Conservation (phyloP, 1,284 basidiomycete genomes). For the Apiotrichum gracile region DNA sequence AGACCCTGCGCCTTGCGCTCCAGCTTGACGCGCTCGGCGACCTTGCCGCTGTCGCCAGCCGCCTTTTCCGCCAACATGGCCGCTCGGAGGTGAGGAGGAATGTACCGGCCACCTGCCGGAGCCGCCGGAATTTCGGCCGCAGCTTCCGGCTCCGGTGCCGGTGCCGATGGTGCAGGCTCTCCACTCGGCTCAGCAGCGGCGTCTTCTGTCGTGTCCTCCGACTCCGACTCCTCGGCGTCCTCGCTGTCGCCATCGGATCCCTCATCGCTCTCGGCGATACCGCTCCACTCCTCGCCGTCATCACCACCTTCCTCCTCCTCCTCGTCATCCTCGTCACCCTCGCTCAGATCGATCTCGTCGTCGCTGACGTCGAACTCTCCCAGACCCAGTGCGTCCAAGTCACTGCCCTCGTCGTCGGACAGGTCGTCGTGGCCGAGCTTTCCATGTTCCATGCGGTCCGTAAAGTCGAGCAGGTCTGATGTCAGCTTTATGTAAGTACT, state of each 20-base stretch:
- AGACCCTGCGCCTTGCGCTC: conserved; percentile 77
- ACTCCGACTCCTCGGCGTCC: conserved; percentile 19
- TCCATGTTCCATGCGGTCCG: conserved; percentile 23
- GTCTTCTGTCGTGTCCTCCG: conserved; percentile 15
- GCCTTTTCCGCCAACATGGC: conserved; percentile 42
- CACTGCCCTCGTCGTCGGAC: conserved; percentile 2
- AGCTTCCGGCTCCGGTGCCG: conserved; percentile 1
- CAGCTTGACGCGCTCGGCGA: conserved; percentile 61
- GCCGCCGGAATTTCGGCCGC: conserved; percentile 1
- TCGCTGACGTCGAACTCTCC: conserved; percentile 10
- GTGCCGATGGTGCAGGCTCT: neutral
- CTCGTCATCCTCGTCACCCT: conserved; percentile 1
- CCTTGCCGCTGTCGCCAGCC: conserved; percentile 36
- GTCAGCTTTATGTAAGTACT: conserved; percentile 23
- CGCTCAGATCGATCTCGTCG: conserved; percentile 4
- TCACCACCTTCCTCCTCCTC: conserved; percentile 7
- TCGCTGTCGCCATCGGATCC: conserved; percentile 6
- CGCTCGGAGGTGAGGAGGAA: conserved; percentile 52
- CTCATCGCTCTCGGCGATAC: conserved; percentile 9
- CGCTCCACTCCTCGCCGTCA: conserved; percentile 8
- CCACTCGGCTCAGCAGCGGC: neutral
- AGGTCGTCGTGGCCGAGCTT: conserved; percentile 17
- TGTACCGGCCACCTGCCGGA: conserved; percentile 42
- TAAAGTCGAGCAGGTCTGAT: conserved; percentile 53
- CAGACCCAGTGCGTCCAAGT: neutral